Evolutionary conservation across 306 rosid genomes (phyloP).

Genomic region (Dalbergia cochinchinensis): DNA sequence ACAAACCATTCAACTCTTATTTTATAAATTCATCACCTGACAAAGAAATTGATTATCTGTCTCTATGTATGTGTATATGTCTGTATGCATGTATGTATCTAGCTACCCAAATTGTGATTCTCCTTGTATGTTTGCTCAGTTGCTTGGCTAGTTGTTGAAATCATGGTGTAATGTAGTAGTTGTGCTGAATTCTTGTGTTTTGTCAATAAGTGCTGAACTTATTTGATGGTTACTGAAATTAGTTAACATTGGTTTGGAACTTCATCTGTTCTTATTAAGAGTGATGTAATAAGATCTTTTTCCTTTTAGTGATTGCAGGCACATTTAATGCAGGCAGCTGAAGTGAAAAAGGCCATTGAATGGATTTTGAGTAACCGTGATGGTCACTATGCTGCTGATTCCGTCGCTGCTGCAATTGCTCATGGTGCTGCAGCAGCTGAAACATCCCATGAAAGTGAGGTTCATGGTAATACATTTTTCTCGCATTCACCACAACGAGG

Average conservation of each 20-base stretch:
- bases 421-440: conserved; percentile 83
- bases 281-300: conserved; percentile 79
- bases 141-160: neutral
- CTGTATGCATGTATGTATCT: too few relatives aligned
- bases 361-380: conserved; percentile 95
- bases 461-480: conserved; percentile 50
- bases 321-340: conserved; percentile 96
- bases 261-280: conserved; percentile 52
- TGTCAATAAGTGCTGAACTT: conserved; percentile 3
- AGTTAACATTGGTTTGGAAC: conserved; percentile 14
- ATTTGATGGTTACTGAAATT: conserved; percentile 26
- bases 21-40: neutral
- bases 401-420: conserved; percentile 94
- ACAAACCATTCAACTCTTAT: neutral
- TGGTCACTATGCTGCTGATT: conserved; percentile 94
- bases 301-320: conserved; percentile 99
- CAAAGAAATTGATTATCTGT: neutral
- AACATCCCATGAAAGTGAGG: conserved; percentile 71
- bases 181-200: neutral
- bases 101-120: neutral
- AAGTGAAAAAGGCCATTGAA: conserved; percentile 94
- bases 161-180: neutral
- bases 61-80: neutral
- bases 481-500: conserved; percentile 65
- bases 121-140: neutral